phyloP scores from a whole-genome alignment of 208 protist species.

The Wallacemonas collosoma region DNA sequence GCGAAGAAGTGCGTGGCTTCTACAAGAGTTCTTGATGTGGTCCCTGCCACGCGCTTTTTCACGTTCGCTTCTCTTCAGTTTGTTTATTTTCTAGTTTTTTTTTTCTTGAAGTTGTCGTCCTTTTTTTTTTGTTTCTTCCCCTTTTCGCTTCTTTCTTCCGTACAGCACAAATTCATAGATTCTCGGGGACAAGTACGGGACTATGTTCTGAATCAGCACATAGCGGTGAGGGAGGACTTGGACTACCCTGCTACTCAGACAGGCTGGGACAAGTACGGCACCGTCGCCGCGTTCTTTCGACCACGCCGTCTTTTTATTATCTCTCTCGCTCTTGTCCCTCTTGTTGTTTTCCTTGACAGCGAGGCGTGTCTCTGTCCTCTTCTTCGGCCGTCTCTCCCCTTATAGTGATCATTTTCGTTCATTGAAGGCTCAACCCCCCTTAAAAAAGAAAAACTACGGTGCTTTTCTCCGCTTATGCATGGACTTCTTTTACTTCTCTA shows the following conservation, averaged over 20 bases:
- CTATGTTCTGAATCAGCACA: neutral
- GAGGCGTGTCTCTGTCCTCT: neutral
- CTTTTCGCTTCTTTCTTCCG: neutral
- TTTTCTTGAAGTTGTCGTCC: neutral
- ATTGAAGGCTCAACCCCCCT: neutral
- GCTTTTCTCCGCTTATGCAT: too few species aligned
- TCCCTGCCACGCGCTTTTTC: too few species aligned
- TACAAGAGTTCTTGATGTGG: too few species aligned
- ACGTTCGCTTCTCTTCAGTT: neutral
- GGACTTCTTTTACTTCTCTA: too few species aligned
- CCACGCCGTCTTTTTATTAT: conserved; percentile 11
- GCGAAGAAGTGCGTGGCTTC: neutral
- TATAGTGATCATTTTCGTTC: conserved; percentile 20
- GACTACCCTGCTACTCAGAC: neutral
- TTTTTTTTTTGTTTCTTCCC: neutral
- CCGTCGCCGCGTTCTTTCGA: neutral
- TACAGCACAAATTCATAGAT: conserved; percentile 18
- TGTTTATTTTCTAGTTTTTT: conserved; percentile 10
- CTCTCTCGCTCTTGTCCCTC: conserved; percentile 15
- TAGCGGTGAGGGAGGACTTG: neutral
- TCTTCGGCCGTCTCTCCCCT: conserved; percentile 2
- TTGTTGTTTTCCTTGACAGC: conserved; percentile 16
- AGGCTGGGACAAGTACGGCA: too few species aligned
- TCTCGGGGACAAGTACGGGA: conserved; percentile 6
- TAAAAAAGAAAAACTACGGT: too few species aligned